Evolutionary conservation across 352 stramenopile species (phyloP), one percentile per base, ranked within the genome.

Genomic region (Phytophthora boehmeriae): DNA sequence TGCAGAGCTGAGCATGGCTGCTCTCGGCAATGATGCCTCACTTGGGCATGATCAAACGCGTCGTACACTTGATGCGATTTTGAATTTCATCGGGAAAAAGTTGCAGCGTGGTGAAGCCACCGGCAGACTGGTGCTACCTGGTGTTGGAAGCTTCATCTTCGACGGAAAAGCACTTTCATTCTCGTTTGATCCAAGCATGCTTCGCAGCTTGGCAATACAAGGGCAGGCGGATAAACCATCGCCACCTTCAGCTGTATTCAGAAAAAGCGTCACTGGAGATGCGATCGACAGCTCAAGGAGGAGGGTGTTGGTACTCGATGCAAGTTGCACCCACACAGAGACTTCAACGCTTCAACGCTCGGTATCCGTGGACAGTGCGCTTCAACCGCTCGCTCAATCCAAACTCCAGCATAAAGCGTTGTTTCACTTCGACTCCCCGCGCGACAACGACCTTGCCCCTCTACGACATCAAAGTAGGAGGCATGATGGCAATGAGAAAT

Each of bases 151-250:
- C 5, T 73, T 90, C 19, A 39, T 43, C n/a, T 63, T 88, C 9
- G 78, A 87, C 13, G 78, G 73, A 5, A 71, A 59, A 41, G n/a
- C 68, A 4, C 30, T 88, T 10, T 68, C 60, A 9, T 88, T 90
- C 54, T 57, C 51, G 1, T 90, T 86, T 56, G 70, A 84, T 28
- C 11, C 59, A 16, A 53, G 25, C 8, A 78, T 90, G 46, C 48
- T 80, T 28, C 64, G 56, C 19, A 25, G 45, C 1, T 43, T 78
- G 1, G 52, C 19, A 14, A 27, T 59, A 13, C 58, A n/a, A 39
- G 39, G 39, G 41, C 59, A 50, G 50, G 17, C 25, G 17, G 48
- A 73, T n/a, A 14, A 52, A 10, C n/a, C 43, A 8, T 20, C 49
- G 10, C 54, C 45, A 13, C 53, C 54, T 4, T 66, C 45, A 22